phyloP scores from a whole-genome alignment of 2,329 filamentous ascomycete genomes.

The Aspergillus sp. region DNA sequence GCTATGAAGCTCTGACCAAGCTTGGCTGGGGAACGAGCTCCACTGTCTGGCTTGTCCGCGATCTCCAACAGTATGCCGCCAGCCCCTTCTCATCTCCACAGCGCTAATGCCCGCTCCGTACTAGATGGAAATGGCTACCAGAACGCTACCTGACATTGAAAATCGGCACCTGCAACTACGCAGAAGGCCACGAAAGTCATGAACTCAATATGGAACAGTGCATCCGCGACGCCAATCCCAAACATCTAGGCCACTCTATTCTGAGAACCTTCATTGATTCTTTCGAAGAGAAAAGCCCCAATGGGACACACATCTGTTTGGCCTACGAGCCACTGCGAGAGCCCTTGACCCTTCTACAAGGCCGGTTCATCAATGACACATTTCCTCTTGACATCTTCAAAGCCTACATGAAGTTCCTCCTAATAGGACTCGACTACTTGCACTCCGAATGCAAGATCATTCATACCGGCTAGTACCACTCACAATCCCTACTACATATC shows the following conservation, averaged over 20 bases:
- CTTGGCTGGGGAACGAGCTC: not conserved
- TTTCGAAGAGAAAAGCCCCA: not conserved
- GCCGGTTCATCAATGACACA: conserved; percentile 25
- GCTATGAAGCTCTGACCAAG: not conserved
- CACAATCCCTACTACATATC: not conserved
- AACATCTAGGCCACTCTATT: not conserved
- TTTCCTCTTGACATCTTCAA: conserved; percentile 33
- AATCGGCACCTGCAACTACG: not conserved
- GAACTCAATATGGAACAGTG: not conserved
- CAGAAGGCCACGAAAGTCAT: not conserved
- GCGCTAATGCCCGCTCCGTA: not conserved
- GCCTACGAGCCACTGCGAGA: conserved; percentile 39
- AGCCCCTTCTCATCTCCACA: not conserved
- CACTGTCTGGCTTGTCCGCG: not conserved
- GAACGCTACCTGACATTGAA: not conserved
- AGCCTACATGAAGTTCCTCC: conserved; percentile 34
- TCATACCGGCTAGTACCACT: conserved; percentile 37
- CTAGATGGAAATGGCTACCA: not conserved
- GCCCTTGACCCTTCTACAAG: conserved; percentile 32
- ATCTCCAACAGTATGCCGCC: not conserved
- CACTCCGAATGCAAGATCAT: conserved; percentile 43
- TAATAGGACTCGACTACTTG: conserved; percentile 44
- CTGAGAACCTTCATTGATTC: not conserved
- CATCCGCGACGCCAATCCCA: not conserved
- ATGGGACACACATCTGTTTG: conserved; percentile 31